phyloP scores from a whole-genome alignment of 2,329 filamentous ascomycete species.

The Dothiorella sarmentorum region DNA sequence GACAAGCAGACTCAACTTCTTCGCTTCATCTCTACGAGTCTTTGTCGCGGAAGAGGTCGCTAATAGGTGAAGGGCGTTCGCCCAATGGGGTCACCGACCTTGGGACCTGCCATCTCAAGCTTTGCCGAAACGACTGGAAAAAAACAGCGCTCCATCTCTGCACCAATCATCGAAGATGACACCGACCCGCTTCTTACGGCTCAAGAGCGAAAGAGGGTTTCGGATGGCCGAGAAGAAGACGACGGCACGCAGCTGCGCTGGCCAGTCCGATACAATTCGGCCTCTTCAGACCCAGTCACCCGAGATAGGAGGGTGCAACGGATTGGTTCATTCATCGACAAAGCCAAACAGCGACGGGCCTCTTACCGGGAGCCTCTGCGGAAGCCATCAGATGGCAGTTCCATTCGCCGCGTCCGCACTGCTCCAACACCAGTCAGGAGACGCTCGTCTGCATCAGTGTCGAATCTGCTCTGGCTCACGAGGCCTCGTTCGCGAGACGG shows the following conservation, averaged over 20 bases:
- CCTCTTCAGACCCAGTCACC: conserved; percentile 14
- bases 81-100: background rate
- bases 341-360: conserved; percentile 4
- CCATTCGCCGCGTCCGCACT: conserved; percentile 7
- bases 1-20: background rate
- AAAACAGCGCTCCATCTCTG: background rate
- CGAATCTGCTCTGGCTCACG: conserved; percentile 12
- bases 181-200: background rate
- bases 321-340: conserved; percentile 7
- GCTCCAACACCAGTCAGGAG: background rate
- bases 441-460: background rate
- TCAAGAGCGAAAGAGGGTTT: background rate
- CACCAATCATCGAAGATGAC: background rate
- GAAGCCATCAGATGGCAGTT: background rate
- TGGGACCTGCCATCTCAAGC: background rate
- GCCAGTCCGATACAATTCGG: conserved; percentile 9
- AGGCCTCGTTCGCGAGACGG: background rate
- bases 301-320: conserved; percentile 1
- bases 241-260: background rate
- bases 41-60: background rate
- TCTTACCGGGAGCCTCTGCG: conserved; percentile 3
- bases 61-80: background rate
- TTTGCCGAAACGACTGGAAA: background rate
- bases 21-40: background rate
- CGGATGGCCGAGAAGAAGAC: background rate